Evolutionary conservation across 2,329 filamentous ascomycete species (phyloP).

Genomic region (Fonsecaea pugnacius): DNA sequence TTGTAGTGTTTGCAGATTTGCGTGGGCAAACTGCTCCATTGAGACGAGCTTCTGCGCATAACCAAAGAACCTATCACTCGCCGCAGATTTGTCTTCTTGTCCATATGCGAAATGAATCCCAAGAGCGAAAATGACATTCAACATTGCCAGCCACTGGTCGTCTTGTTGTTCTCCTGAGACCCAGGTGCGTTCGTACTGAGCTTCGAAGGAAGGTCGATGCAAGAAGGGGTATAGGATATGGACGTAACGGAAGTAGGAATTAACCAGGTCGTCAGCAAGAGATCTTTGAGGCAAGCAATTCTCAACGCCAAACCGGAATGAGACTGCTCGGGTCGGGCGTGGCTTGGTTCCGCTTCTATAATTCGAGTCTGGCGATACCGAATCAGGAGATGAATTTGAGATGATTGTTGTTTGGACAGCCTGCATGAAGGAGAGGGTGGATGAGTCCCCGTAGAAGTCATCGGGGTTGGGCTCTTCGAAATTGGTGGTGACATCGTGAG

Average conservation of each 20-base stretch:
- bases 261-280: neutral
- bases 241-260: neutral
- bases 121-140: neutral
- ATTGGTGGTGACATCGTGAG: neutral
- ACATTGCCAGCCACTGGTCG: neutral
- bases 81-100: neutral
- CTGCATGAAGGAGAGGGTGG: neutral
- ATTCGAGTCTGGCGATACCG: neutral
- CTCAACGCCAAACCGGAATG: neutral
- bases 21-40: neutral
- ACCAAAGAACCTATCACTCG: neutral
- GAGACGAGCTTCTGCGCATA: slow-evolving; percentile 1
- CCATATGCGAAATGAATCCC: neutral
- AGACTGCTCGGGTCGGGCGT: neutral
- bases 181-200: neutral
- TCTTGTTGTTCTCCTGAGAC: slow-evolving; percentile 3
- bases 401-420: neutral
- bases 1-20: neutral
- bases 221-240: neutral
- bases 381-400: neutral
- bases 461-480: neutral
- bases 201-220: neutral
- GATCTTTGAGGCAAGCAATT: neutral
- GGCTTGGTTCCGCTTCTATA: neutral
- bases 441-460: neutral